Conservation (phyloP, 2,329 filamentous ascomycete species). For the Apiospora phragmitis region DNA sequence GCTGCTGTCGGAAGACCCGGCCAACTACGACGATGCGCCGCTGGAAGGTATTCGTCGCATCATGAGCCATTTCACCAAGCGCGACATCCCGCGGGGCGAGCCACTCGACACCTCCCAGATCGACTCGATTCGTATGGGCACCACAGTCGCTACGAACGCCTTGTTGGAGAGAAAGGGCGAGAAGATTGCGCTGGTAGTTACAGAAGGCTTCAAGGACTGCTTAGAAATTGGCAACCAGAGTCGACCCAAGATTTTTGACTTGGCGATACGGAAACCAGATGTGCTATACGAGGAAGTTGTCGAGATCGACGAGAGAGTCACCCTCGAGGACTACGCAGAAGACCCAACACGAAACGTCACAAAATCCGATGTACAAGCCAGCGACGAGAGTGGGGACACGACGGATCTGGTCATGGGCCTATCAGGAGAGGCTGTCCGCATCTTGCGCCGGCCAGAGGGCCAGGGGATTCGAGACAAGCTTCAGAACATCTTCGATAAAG, state of each 20-base stretch:
- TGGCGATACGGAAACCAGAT: constrained; percentile 84
- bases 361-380: constrained; percentile 54
- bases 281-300: constrained; percentile 82
- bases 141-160: constrained; percentile 91
- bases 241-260: constrained; percentile 85
- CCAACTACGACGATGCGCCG: constrained; percentile 88
- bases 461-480: constrained; percentile 59
- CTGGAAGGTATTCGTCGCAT: constrained; percentile 88
- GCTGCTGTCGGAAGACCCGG: constrained; percentile 84
- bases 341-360: constrained; percentile 67
- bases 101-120: constrained; percentile 80
- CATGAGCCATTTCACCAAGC: constrained; percentile 72
- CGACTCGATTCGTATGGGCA: constrained; percentile 93
- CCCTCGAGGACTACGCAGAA: constrained; percentile 88
- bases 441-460: constrained; percentile 63
- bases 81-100: constrained; percentile 77
- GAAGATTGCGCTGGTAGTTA: constrained; percentile 83
- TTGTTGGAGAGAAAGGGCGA: constrained; percentile 89
- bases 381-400: constrained; percentile 45
- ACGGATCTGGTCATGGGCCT: constrained; percentile 67
- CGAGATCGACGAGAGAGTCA: constrained; percentile 90
- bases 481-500: constrained; percentile 66
- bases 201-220: constrained; percentile 84
- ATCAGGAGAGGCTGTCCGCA: constrained; percentile 73
- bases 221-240: constrained; percentile 89